These are phyloP conservation scores for Fusarium compactum DNA, from an alignment of 2,329 filamentous ascomycete genomes.

Conservation along the genomic window DNA sequence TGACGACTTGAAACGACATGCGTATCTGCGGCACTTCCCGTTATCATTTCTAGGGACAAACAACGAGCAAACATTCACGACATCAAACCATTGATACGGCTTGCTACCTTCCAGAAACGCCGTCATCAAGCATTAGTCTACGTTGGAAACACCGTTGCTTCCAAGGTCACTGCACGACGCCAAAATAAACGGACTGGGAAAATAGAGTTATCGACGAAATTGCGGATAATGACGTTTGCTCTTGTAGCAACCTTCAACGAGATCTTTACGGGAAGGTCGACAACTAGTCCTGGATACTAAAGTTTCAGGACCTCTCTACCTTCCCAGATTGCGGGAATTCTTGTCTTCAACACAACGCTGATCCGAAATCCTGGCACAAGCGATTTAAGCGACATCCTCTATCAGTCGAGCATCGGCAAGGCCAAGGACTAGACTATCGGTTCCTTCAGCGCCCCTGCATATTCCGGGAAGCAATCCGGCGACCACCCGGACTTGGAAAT, in stretches of 20 bases:
- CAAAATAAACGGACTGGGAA: slow-evolving; percentile 1
- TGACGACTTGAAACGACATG: background rate
- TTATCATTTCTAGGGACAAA: slow-evolving; percentile 11
- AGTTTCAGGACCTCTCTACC: slow-evolving; percentile 1
- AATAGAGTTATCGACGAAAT: slow-evolving; percentile 21
- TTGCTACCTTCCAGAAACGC: slow-evolving; percentile 8
- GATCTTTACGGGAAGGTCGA: background rate
- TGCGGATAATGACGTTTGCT: slow-evolving; percentile 31
- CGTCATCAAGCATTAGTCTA: slow-evolving; percentile 5
- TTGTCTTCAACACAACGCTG: slow-evolving; percentile 15
- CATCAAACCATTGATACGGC: background rate
- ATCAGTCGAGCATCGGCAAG: slow-evolving; percentile 23
- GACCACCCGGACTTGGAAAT: slow-evolving; percentile 37
- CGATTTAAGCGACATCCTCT: slow-evolving; percentile 19
- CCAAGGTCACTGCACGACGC: slow-evolving; percentile 4
- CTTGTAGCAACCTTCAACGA: slow-evolving; percentile 12
- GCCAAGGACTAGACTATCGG: slow-evolving; percentile 15
- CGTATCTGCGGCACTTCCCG: slow-evolving; percentile 23
- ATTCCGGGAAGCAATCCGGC: slow-evolving; percentile 39
- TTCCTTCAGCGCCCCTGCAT: slow-evolving; percentile 36
- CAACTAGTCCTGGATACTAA: slow-evolving; percentile 4
- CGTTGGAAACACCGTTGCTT: slow-evolving; percentile 10
- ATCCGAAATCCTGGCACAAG: slow-evolving; percentile 12
- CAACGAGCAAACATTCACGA: background rate
- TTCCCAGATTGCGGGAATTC: slow-evolving; percentile 26